phyloP scores from a whole-genome alignment of 1,139 yeast species.

The Eremothecium gossypii region DNA sequence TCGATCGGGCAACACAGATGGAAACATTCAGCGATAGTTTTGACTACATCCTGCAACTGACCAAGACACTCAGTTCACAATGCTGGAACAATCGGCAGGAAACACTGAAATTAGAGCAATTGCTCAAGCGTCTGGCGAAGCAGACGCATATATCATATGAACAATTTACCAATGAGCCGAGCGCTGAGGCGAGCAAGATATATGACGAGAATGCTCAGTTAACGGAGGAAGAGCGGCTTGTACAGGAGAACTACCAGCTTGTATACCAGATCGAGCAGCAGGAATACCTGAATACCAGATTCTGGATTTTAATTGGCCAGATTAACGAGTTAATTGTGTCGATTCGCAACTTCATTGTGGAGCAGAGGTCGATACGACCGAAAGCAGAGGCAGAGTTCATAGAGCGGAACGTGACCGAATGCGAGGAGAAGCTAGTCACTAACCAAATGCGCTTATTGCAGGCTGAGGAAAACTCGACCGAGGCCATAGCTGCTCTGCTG shows the following conservation, averaged over 20 bases:
- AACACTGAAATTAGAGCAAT: constrained; percentile 22
- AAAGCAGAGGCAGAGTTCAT: constrained; percentile 7
- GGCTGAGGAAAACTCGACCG: constrained; percentile 9
- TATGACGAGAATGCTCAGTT: constrained; percentile 11
- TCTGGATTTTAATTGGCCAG: constrained; percentile 19
- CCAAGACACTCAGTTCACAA: constrained; percentile 18
- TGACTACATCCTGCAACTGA: constrained; percentile 18
- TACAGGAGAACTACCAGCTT: constrained; percentile 21
- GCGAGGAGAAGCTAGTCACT: constrained; percentile 7
- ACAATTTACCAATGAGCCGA: constrained; percentile 14
- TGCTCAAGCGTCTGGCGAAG: constrained; percentile 25
- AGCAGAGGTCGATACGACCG: constrained; percentile 16
- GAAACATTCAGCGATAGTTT: constrained; percentile 19
- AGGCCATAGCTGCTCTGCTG: constrained; percentile 12
- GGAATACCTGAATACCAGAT: constrained; percentile 23
- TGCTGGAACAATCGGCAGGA: constrained; percentile 20
- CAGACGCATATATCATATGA: constrained; percentile 24
- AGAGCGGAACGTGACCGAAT: constrained; percentile 2
- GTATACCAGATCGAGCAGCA: constrained; percentile 26
- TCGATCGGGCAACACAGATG: constrained; percentile 3
- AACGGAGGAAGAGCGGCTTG: constrained; percentile 13
- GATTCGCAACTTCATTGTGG: constrained; percentile 24
- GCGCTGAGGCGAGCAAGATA: constrained; percentile 9
- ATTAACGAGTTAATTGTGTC: constrained; percentile 24
- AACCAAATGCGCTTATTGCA: constrained; percentile 8